These are phyloP conservation scores for Fusarium pininemorale DNA, from an alignment of 2,329 filamentous ascomycete genomes.

Conservation along the genomic window DNA sequence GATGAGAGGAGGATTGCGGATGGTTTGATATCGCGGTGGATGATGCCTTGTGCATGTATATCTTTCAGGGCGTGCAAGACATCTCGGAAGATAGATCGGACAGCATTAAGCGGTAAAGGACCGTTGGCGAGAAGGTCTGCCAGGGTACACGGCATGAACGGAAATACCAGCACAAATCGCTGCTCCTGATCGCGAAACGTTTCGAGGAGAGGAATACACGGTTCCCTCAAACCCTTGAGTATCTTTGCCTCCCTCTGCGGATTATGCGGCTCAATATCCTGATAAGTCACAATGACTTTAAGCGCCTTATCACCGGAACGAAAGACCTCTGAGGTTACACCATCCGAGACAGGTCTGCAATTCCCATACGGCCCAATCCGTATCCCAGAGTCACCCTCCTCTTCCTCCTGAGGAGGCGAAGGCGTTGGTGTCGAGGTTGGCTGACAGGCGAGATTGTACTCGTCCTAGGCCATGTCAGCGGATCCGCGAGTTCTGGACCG, in stretches of 20 bases:
- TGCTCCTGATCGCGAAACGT: slow-evolving; percentile 77
- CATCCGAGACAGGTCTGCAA: slow-evolving; percentile 67
- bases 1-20: slow-evolving; percentile 83
- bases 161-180: slow-evolving; percentile 82
- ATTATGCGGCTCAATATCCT: slow-evolving; percentile 82
- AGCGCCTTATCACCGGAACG: slow-evolving; percentile 73
- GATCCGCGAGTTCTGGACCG: slow-evolving; percentile 23
- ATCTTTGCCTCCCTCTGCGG: slow-evolving; percentile 82
- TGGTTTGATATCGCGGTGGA: slow-evolving; percentile 95
- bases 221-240: slow-evolving; percentile 65
- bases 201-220: slow-evolving; percentile 73
- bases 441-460: slow-evolving; percentile 61
- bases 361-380: slow-evolving; percentile 63
- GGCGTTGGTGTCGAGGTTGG: slow-evolving; percentile 22
- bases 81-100: slow-evolving; percentile 65
- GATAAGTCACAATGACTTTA: slow-evolving; percentile 83
- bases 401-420: slow-evolving; percentile 1
- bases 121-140: slow-evolving; percentile 68
- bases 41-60: slow-evolving; percentile 78
- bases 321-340: slow-evolving; percentile 86
- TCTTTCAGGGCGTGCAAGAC: slow-evolving; percentile 75
- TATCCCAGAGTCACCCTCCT: slow-evolving; percentile 46
- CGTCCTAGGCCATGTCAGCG: slow-evolving; percentile 58
- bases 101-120: slow-evolving; percentile 45
- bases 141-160: slow-evolving; percentile 81